Base-by-base conservation (phyloP, 805 yeast genomes). In the Monosporozyma yasuniensis region DNA sequence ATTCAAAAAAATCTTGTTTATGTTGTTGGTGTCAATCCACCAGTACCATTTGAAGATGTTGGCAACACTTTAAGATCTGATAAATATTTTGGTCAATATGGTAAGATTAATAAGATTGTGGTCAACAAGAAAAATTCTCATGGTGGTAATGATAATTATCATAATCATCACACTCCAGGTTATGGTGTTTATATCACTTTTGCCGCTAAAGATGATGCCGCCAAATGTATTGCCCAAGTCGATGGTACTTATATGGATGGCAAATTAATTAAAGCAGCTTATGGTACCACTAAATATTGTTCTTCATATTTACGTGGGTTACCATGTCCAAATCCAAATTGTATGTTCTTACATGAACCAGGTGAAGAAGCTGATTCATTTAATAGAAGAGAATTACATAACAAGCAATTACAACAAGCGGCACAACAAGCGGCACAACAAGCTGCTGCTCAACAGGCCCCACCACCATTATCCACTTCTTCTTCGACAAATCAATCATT, bases 361-460 rank as follows among this genome's bases (percentile, higher is more conserved):
- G 99, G 99, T 52, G 99, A 93, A 72, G 99, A 93, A 67, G 98
- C 98, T 1, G 99, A 93, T 61, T 85, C 96, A 10, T 91, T 87
- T 70, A 87, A 96, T 25, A 81, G 96, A 67, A 60, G 65, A 46
- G 76, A 72, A 58, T 59, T 67, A 46, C 66, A 65, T 46, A 57
- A 60, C 51, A 50, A 65, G 53, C 70, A 69, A 56, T 65, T 61
- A 52, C 57, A 68, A 47, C 66, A 61, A 25, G 65, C 55, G 42
- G 65, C 57, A 21, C 58, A 57, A 22, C 58, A 64, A 52, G 68
- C 67, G 53, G 55, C 64, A 59, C 52, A 46, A 22, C 45, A 8
- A 37, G n/a, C 18, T n/a, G 16, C 46, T 3, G 32, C 35, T 22
- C 18, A 42, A 25, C 18, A 27, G 12, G 43, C 47, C 2, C 25